phyloP scores from a whole-genome alignment of 768 basidiomycete species.

The Phylloporus rhodoxanthus region DNA sequence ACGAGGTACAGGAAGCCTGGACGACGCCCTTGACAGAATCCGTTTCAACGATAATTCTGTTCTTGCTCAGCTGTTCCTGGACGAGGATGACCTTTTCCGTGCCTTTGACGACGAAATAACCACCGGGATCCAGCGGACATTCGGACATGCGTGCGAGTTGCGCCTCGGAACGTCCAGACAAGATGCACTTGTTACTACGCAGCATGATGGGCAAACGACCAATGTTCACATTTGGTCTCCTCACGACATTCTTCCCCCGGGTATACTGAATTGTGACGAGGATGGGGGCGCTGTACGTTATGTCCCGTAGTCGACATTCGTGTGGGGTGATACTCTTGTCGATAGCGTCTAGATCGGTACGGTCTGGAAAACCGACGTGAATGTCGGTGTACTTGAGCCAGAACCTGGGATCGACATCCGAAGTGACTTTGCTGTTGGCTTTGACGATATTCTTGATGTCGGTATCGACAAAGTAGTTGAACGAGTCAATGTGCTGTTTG shows the following conservation, averaged over 20 bases:
- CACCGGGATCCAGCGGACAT: constrained; percentile 98
- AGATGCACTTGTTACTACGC: constrained; percentile 88
- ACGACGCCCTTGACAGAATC: constrained; percentile 86
- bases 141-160: constrained; percentile 93
- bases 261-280: constrained; percentile 94
- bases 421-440: constrained; percentile 89
- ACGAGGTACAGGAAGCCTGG: constrained; percentile 96
- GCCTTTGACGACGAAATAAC: constrained; percentile 98
- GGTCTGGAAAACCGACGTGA: constrained; percentile 84
- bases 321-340: constrained; percentile 89
- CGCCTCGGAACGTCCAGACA: constrained; percentile 69
- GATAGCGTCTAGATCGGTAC: constrained; percentile 74
- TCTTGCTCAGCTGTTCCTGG: constrained; percentile 98
- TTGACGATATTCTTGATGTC: constrained; percentile 96
- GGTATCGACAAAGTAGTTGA: constrained; percentile 97
- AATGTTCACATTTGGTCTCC: constrained; percentile 75
- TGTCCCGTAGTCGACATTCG: constrained; percentile 94
- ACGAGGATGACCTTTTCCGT: constrained; percentile 99
- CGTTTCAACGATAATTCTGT: constrained; percentile 96
- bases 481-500: constrained; percentile 98
- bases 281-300: constrained; percentile 90
- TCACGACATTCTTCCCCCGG: constrained; percentile 82
- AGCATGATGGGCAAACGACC: constrained; percentile 96
- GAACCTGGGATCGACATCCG: constrained; percentile 94
- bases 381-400: constrained; percentile 97